Evolutionary conservation across 1,139 yeast genomes (phyloP), one percentile per base, ranked within the genome.

Genomic region (Fermentozyma sake): DNA sequence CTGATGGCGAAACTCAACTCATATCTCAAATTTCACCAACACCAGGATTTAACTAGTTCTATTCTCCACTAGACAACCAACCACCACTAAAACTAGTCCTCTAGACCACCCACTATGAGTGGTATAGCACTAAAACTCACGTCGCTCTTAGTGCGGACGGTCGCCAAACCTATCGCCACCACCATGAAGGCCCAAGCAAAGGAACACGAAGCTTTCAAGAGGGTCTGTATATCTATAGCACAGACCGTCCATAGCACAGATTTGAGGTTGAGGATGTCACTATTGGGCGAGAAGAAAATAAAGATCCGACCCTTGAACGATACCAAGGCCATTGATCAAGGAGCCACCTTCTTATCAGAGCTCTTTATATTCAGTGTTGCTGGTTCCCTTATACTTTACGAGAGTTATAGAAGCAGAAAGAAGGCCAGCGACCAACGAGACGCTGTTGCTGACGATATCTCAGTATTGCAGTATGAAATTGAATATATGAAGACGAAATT

Each of bases 151-250:
- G 76, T 85, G 10, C 60, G 93, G 38, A 86, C 94, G 17, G 63
- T 85, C 22, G 81, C 95, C 21, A 83, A 84, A 48, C 96, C 96
- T 1, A 71, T 86, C 26, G 89, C 94, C 8, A 76, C 68, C 34
- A 64, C 76, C 5, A 65, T 86, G 37, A 85, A 83, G 50, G 64
- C 75, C 10, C 89, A 82, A 44, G 93, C 95, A 12, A 77, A 78
- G 42, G 80, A 82, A 31, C 87, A 82, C 47, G 82, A 79, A 9
- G 37, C 58, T 6, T 84, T 86, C 52, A 69, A 78, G 30, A 59
- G 57, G 16, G 42, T 70, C 2, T 86, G 95, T 47, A 79, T 85
- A 12, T 49, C 55, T 12, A 63, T 85, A 26, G 96, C 96, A 6
- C 96, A 86, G 52, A 55, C 69, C 18, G 53, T 85, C 25, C 95